A percentile compares a stretch with the other conserved stretches of the same genome.
Evolutionary conservation across 768 basidiomycete species (phyloP).

Genomic region (Rhodocollybia butyracea): DNA sequence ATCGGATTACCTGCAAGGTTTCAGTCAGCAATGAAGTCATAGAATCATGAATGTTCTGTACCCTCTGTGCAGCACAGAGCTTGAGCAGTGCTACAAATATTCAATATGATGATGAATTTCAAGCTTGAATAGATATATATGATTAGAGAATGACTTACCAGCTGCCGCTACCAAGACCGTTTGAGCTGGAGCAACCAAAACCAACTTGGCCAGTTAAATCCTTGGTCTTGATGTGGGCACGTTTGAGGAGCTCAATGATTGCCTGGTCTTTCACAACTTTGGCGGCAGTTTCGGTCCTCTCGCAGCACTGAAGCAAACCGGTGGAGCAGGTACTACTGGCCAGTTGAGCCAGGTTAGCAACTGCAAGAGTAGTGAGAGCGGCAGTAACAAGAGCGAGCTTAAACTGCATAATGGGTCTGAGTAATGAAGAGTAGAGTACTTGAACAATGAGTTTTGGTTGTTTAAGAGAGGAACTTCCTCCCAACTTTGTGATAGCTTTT

Average conservation of each 20-base stretch:
- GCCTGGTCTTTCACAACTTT: no score
- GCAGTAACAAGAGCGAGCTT: constrained; percentile 8
- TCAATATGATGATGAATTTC: not conserved
- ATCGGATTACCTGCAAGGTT: not conserved
- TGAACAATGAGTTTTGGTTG: not conserved
- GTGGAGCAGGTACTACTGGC: constrained; percentile 15
- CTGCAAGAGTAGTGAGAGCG: constrained; percentile 17
- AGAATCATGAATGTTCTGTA: no score
- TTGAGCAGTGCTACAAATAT: not conserved
- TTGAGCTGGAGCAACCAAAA: not conserved
- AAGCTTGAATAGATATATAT: not conserved
- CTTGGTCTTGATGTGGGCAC: not conserved
- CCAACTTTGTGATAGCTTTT: no score
- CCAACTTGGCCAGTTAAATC: constrained; percentile 6
- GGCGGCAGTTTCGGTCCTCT: constrained; percentile 4
- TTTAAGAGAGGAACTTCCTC: not conserved
- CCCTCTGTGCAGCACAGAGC: constrained; percentile 1
- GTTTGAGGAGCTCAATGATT: not conserved
- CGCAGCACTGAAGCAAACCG: constrained; percentile 18
- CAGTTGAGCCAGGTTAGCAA: constrained; percentile 12
- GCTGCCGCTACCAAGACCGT: not conserved
- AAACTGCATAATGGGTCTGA: constrained; percentile 9
- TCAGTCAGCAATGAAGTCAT: no score
- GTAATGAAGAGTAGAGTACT: not conserved
- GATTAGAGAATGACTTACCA: not conserved